Conservation (phyloP, 1,284 basidiomycete species). For the Phlebopus sp. region DNA sequence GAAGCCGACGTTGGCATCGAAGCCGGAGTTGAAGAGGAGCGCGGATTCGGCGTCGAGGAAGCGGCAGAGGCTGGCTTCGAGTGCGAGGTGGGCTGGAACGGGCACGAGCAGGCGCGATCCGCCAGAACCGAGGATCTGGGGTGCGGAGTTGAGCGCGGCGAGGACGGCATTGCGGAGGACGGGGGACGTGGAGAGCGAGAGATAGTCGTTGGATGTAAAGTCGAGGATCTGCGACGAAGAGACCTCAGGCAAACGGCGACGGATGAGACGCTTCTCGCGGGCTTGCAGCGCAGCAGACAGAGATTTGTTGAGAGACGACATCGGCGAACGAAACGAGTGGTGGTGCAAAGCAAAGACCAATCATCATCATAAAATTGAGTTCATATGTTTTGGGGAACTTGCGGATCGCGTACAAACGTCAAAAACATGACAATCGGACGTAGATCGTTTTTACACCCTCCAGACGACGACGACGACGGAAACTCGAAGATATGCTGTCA, state of each 20-base stretch:
- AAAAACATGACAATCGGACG: neutral
- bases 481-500: too few relatives aligned
- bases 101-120: conserved; percentile 91
- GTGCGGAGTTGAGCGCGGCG: conserved; percentile 45
- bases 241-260: conserved; percentile 52
- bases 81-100: conserved; percentile 57
- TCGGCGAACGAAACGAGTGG: conserved; percentile 8
- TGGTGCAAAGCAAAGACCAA: neutral
- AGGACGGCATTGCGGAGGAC: conserved; percentile 60
- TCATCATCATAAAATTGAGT: neutral
- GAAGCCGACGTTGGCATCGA: conserved; percentile 90
- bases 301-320: conserved; percentile 38
- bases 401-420: neutral
- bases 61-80: conserved; percentile 64
- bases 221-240: conserved; percentile 44
- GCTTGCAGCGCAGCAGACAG: conserved; percentile 54
- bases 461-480: too few relatives aligned
- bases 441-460: neutral
- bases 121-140: conserved; percentile 81
- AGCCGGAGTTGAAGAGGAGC: conserved; percentile 92
- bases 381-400: neutral
- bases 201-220: conserved; percentile 93
- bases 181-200: conserved; percentile 72
- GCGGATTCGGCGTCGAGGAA: conserved; percentile 71
- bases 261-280: conserved; percentile 60